Percentiles rank a stretch among this genome's conserved stretches.
Conservation (phyloP, 352 stramenopile species). For the Globisporangium cylindrosporum region DNA sequence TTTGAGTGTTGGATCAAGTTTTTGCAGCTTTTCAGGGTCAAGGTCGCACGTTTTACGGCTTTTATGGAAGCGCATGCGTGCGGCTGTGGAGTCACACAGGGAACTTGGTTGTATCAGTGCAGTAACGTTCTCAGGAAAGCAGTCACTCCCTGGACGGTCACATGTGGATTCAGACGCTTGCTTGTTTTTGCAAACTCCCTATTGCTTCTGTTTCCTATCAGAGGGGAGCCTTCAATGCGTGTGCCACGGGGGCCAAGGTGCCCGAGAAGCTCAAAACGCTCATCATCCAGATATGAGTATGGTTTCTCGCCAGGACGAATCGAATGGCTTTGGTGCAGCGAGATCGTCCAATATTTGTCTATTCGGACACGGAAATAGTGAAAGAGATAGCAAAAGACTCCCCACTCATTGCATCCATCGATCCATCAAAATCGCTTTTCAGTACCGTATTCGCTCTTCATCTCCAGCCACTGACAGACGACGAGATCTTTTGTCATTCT, state of each 20-base stretch:
- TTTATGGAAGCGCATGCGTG: background rate
- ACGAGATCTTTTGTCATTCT: background rate
- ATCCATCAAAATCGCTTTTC: background rate
- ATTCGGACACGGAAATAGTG: background rate
- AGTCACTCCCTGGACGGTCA: too few species aligned
- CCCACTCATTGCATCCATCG: background rate
- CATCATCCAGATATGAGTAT: background rate
- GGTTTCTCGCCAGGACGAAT: background rate
- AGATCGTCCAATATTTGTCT: too few species aligned
- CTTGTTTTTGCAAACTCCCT: background rate
- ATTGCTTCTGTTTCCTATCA: constrained; percentile 1
- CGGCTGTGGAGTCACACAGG: background rate
- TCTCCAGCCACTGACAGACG: background rate
- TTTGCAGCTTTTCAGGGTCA: background rate
- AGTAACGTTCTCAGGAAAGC: background rate
- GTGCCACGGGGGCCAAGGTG: background rate
- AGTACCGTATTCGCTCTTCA: background rate
- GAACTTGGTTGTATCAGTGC: background rate
- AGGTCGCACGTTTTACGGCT: background rate
- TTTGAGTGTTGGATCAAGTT: background rate
- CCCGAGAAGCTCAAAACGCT: background rate
- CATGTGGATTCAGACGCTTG: background rate
- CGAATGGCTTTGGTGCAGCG: background rate
- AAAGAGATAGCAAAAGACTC: background rate
- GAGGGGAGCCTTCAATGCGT: background rate